A percentile compares a stretch with the other conserved stretches of the same genome.
phyloP scores from a whole-genome alignment of 176 grass and related monocot genomes.

The Bonia amplexicaulis region DNA sequence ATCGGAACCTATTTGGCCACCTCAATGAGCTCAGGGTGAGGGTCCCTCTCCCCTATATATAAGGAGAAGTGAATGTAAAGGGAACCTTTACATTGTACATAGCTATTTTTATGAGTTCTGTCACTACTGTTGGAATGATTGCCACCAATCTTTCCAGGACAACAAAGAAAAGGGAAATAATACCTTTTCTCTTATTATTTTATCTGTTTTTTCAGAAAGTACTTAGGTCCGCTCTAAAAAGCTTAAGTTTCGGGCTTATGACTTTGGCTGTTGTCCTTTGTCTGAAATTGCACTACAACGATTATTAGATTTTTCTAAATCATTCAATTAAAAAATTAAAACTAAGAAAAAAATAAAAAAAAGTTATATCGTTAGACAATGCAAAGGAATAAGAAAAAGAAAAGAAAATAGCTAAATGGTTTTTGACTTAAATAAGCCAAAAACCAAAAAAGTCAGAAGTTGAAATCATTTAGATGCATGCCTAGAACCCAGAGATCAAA shows the following conservation, averaged over 20 bases:
- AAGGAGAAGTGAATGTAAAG: conserved; percentile 45
- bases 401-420: too few relatives aligned
- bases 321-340: too few relatives aligned
- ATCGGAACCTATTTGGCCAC: conserved; percentile 25
- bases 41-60: conserved; percentile 51
- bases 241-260: too few relatives aligned
- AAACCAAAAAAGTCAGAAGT: too few relatives aligned
- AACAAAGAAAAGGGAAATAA: not conserved
- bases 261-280: too few relatives aligned
- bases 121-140: conserved; percentile 33
- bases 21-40: conserved; percentile 22
- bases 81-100: conserved; percentile 42
- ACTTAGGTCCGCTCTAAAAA: not conserved
- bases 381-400: too few relatives aligned
- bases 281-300: too few relatives aligned
- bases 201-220: not conserved
- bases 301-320: too few relatives aligned
- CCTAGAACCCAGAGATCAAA: conserved; percentile 29
- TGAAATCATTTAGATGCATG: not conserved
- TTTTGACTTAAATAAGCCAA: too few relatives aligned
- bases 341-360: too few relatives aligned
- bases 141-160: conserved; percentile 33
- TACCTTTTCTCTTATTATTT: not conserved
- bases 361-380: too few relatives aligned
- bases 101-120: conserved; percentile 27